Evolutionary conservation across 192 early-diverging fungal genomes (phyloP), one percentile per base, ranked within the genome.

Genomic region (Oehlia diaphana): DNA sequence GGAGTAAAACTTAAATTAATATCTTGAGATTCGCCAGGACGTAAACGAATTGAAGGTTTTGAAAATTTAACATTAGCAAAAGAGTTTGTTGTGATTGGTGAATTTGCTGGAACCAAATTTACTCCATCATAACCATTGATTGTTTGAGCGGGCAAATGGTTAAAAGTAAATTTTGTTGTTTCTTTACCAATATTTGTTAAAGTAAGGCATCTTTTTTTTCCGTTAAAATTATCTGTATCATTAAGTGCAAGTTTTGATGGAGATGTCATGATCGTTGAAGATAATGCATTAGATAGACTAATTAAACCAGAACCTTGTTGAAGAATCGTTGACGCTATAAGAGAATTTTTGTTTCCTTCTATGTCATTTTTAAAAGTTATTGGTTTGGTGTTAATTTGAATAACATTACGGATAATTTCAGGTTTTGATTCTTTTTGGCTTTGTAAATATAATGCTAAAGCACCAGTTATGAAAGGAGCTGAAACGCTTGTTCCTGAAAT

Each of bases 291-390:
- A 65, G 84, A 87, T 62, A 94, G 79, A 83, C 95, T 90, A 35
- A 97, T 85, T 35, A 96, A 84, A 23, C 96, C 96, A 63, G 85
- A 86, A 9, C 94, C 94, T 80, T 93, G 92, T 66, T 82, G 83
- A 35, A 88, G 84, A 14, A 91, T 91, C 19, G 93, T 42, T 26
- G 75, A 90, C 21, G 92, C 14, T 47, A 39, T 14, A n/a, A 63
- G 33, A 39, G 21, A 4, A 31, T 23, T 75, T 21, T 62, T 26
- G 26, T 28, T 33, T 23, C 5, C 26, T 75, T 61, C 49, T 50
- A 16, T 9, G 5, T 72, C 1, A 6, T 64, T 12, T 42, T 47
- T 76, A 19, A 72, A 49, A 28, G 5, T 4, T 33, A 77, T 13
- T 66, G 75, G 75, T 47, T 4, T 33, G 9, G 75, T 33, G n/a